Evolutionary conservation across 257 asterid genomes (phyloP), one percentile per base, ranked within the genome.

Genomic region (Salvia splendens): DNA sequence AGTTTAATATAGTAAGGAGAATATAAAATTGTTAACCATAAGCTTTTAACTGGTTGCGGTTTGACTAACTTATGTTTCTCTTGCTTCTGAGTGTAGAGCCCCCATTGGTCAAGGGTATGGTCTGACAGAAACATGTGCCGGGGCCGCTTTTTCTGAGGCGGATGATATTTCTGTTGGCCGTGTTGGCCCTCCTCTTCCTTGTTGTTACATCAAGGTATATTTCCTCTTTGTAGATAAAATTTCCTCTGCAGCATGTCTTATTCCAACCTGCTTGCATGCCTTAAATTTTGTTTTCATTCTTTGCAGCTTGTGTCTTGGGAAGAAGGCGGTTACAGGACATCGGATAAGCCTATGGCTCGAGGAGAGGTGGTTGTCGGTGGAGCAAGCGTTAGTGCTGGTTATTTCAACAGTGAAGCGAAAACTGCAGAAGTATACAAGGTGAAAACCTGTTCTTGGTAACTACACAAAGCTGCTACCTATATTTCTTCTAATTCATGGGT

Each of bases 81-180:
- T 35, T 60, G 67, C 54, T 74, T 60, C 43, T 62, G 20, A 70
- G 51, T 75, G 67, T 80, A 91, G 98, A 80, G 94, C 98, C 65
- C 95, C 95, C 10, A 86, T 91, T 63, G 95, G 96, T 76, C 98
- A 91, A 87, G 98, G 96, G 62, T 91, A 91, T 78, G 98, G 98
- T 59, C 73, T 91, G 47, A 91, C 98, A 58, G 98, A 91, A 78
- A 91, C 98, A 54, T 91, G 79, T 81, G 98, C 98, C 52, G 98
- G 98, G 43, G 95, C 91, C 66, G 81, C 98, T 54, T 91, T 91
- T 76, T 88, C 98, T 43, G 98, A 88, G 86, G 71, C 71, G 67
- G 98, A 91, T 46, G 98, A 91, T 75, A 67, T 64, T 73, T 86
- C 93, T 68, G 90, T 91, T 59, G 98, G 96, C 50, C 95, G 96